Percentiles rank a stretch among this genome's conserved stretches.
These are phyloP conservation scores for Eucalyptus leucophloia DNA, from an alignment of 345 rosid species.

Conservation along the genomic window DNA sequence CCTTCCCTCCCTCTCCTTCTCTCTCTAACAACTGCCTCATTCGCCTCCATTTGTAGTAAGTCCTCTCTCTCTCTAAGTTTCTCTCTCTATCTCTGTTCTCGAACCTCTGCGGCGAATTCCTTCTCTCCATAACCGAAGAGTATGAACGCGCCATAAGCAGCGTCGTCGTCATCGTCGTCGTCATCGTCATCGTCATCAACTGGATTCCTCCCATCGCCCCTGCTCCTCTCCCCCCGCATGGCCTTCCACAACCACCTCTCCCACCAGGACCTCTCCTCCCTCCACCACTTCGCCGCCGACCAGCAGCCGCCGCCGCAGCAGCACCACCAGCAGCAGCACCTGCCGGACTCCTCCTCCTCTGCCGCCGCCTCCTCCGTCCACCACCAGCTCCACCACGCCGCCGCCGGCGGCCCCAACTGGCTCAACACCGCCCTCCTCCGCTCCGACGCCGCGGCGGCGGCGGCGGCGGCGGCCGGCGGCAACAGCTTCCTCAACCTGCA, in stretches of 20 bases:
- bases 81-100: background rate
- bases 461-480: slow-evolving; percentile 4
- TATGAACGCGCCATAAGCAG: background rate
- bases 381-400: background rate
- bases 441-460: slow-evolving; percentile 5
- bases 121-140: background rate
- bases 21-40: background rate
- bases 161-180: background rate
- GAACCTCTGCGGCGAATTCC: background rate
- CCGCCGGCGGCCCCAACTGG: slow-evolving; percentile 51
- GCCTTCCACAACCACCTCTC: slow-evolving; percentile 77
- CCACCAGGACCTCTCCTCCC: slow-evolving; percentile 54
- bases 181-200: background rate
- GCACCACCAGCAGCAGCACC: slow-evolving; percentile 19
- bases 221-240: slow-evolving; percentile 13
- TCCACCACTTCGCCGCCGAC: slow-evolving; percentile 58
- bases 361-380: slow-evolving; percentile 1
- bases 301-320: slow-evolving; percentile 39
- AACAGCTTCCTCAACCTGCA: slow-evolving; percentile 80
- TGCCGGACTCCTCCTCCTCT: slow-evolving; percentile 22
- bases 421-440: slow-evolving; percentile 83
- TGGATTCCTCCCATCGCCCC: background rate
- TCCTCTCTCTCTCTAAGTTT: background rate
- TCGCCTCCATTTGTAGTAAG: background rate
- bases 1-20: background rate